Evolutionary conservation across 2,329 filamentous ascomycete genomes (phyloP).

Genomic region (Hypoxylon sp.): DNA sequence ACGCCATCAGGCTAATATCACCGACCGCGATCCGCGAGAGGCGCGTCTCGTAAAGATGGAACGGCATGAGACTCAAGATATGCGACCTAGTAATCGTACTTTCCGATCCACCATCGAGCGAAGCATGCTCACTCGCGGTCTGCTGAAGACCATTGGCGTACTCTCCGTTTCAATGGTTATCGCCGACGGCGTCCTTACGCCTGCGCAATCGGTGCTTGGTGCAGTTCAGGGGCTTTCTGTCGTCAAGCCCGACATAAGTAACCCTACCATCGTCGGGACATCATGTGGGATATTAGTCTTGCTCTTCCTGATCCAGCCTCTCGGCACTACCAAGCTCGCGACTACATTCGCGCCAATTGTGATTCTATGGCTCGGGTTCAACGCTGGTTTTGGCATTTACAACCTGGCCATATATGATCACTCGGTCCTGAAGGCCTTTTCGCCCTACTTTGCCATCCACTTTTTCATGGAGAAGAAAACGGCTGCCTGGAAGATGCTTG

Average conservation of each 20-base stretch:
- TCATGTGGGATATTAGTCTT: slow-evolving; percentile 75
- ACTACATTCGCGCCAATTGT: slow-evolving; percentile 76
- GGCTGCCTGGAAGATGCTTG: slow-evolving; percentile 75
- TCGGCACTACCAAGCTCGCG: slow-evolving; percentile 74
- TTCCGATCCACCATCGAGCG: slow-evolving; percentile 72
- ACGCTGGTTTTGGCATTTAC: slow-evolving; percentile 75
- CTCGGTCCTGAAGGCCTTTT: slow-evolving; percentile 70
- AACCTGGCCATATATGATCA: slow-evolving; percentile 68
- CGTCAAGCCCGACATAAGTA: slow-evolving; percentile 69
- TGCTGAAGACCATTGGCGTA: slow-evolving; percentile 74
- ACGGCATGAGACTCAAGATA: slow-evolving; percentile 70
- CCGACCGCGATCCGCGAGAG: slow-evolving; percentile 70
- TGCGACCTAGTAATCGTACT: slow-evolving; percentile 65
- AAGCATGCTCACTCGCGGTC: slow-evolving; percentile 64
- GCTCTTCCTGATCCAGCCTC: slow-evolving; percentile 75
- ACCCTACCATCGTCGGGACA: slow-evolving; percentile 72
- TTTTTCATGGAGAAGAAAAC: slow-evolving; percentile 73
- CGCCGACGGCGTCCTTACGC: slow-evolving; percentile 76
- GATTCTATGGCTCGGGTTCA: slow-evolving; percentile 76
- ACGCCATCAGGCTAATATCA: slow-evolving; percentile 68
- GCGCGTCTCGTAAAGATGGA: slow-evolving; percentile 71
- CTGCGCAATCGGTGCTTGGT: slow-evolving; percentile 78
- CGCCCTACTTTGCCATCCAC: slow-evolving; percentile 71
- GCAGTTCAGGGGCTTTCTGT: slow-evolving; percentile 76
- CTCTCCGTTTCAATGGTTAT: slow-evolving; percentile 79